Base-by-base conservation (phyloP, 2,329 filamentous ascomycete genomes). In the Pyrenophora graminea region DNA sequence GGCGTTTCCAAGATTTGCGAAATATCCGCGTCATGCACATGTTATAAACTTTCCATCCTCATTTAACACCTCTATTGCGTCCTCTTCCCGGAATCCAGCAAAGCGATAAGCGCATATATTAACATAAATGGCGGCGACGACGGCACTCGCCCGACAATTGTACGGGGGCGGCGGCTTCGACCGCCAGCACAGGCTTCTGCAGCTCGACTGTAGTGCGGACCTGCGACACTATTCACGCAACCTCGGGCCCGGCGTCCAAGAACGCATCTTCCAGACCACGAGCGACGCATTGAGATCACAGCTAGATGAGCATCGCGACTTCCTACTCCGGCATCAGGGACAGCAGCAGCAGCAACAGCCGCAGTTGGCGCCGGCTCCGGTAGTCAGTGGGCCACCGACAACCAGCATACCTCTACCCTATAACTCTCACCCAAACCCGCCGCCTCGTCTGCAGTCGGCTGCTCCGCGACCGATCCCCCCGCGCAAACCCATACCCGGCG, bases 121-220 rank as follows among this genome's bases (percentile, higher is more conserved):
- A 17, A 39, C 7, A 19, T 46, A 46, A 48, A 62, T 53, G 51
- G 45, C 48, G 8, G 38, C 51, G 31, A 49, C 39, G 19, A 27
- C 50, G 9, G 27, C 27, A 30, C 9, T 9, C 15, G 25, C 32
- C 42, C 30, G 34, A 37, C 53, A 40, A 27, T 23, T 48, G n/a
- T 42, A 53, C 23, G 27, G 27, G 27, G 27, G 27, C 27, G 48
- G 39, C 43, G 48, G 39, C 43, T 45, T 56, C 18, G 43, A 56
- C 39, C 55, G 56, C 30, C 60, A 61, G 36, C 57, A 50, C 32
- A 58, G 56, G 39, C 51, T 63, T 36, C 42, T 63, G 39, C 55
- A 55, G 21, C 57, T 63, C 27, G 61, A 63, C 43, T 63, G 61
- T 53, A 63, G 61, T 39, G 51, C 59, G 27, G 61, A 63, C 49